Conservation (phyloP, 495 filamentous ascomycete genomes). For the Hypoxylon crocopeplum region DNA sequence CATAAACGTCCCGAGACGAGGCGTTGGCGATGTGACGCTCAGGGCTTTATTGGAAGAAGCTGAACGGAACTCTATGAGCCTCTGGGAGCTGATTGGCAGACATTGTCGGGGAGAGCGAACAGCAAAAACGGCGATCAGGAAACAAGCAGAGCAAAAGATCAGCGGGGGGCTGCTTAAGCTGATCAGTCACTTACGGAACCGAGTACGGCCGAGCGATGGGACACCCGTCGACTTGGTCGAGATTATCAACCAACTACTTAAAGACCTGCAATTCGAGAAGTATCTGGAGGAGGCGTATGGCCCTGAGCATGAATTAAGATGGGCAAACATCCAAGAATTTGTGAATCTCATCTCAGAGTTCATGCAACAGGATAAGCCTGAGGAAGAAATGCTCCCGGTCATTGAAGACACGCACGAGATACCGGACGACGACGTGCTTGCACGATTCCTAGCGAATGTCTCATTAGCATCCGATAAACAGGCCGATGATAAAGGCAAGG, state of each 20-base stretch:
- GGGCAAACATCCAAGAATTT: slow-evolving; percentile 93
- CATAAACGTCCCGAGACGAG: slow-evolving; percentile 83
- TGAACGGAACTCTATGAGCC: slow-evolving; percentile 67
- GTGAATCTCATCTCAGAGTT: slow-evolving; percentile 79
- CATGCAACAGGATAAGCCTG: slow-evolving; percentile 51
- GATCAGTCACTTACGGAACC: slow-evolving; percentile 67
- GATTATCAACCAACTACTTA: slow-evolving; percentile 77
- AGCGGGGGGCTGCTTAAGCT: slow-evolving; percentile 52
- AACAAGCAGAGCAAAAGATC: slow-evolving; percentile 66
- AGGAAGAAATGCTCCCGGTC: slow-evolving; percentile 74
- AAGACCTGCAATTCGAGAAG: slow-evolving; percentile 73
- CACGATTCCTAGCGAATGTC: slow-evolving; percentile 88
- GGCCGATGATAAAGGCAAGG: slow-evolving; percentile 63
- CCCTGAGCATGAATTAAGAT: slow-evolving; percentile 79
- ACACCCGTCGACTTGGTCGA: slow-evolving; percentile 63
- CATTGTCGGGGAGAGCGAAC: slow-evolving; percentile 72
- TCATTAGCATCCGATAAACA: slow-evolving; percentile 80
- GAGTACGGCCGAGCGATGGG: slow-evolving; percentile 55
- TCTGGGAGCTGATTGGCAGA: slow-evolving; percentile 77
- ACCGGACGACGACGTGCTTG: slow-evolving; percentile 71
- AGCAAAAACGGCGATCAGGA: slow-evolving; percentile 71
- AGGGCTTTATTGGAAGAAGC: slow-evolving; percentile 75
- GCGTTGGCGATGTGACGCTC: slow-evolving; percentile 82
- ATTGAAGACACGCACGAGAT: slow-evolving; percentile 78
- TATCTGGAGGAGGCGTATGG: slow-evolving; percentile 74